These are phyloP conservation scores for Raphanus raphanistrum DNA, from an alignment of 345 rosid genomes.

Conservation along the genomic window DNA sequence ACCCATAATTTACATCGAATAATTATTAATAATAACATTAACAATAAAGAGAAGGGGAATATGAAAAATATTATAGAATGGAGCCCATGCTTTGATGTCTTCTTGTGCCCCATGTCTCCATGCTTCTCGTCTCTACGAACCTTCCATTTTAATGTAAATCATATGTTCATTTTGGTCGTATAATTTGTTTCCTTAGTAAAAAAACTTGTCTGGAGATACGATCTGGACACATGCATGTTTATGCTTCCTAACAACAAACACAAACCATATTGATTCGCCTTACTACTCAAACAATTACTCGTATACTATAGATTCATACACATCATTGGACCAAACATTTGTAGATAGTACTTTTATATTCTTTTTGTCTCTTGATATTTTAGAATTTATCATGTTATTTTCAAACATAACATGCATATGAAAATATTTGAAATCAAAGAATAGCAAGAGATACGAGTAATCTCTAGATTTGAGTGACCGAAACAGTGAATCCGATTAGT, in stretches of 20 bases:
- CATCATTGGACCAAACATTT: no score
- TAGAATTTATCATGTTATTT: no score
- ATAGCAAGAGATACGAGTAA: background rate
- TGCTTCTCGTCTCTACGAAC: constrained; percentile 15
- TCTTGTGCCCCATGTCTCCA: constrained; percentile 29
- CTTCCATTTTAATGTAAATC: constrained; percentile 33
- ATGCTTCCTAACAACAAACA: constrained; percentile 41
- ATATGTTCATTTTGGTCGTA: constrained; percentile 6
- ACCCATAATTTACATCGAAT: constrained; percentile 15
- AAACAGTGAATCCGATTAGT: no score
- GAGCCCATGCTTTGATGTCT: constrained; percentile 39
- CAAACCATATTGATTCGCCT: background rate
- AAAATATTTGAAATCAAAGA: background rate
- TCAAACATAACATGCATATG: background rate
- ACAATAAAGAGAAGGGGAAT: constrained; percentile 12
- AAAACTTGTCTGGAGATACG: constrained; percentile 6
- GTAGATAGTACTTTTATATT: no score
- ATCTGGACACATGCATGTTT: constrained; percentile 38
- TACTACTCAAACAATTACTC: background rate
- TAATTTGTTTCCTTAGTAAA: background rate
- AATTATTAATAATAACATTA: background rate
- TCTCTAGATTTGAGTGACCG: no score
- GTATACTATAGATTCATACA: background rate
- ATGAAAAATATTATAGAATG: constrained; percentile 8
- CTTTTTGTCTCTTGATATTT: no score